Percentiles rank a stretch among this genome's conserved stretches.
These are phyloP conservation scores for Fonsecaea erecta DNA, from an alignment of 2,329 filamentous ascomycete species.

Conservation along the genomic window DNA sequence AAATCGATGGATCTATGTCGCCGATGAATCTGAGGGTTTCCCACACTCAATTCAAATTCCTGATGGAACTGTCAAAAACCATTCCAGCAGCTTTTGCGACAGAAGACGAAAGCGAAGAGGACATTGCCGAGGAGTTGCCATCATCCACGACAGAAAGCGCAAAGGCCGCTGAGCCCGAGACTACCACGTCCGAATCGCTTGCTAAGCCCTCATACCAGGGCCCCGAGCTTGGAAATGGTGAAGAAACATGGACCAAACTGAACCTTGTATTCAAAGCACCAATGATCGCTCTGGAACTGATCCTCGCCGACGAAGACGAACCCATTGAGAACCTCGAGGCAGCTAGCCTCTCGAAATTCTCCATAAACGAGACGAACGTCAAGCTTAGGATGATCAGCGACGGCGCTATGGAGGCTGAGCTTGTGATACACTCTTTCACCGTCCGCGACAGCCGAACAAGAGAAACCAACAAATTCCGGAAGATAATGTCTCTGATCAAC, in stretches of 20 bases:
- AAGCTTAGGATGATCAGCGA: constrained; percentile 95
- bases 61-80: constrained; percentile 83
- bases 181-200: constrained; percentile 52
- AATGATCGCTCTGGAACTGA: constrained; percentile 84
- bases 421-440: constrained; percentile 91
- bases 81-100: constrained; percentile 85
- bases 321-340: constrained; percentile 78
- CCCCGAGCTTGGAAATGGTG: constrained; percentile 71
- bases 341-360: constrained; percentile 90
- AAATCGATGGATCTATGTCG: constrained; percentile 89
- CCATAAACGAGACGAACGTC: constrained; percentile 86
- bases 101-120: constrained; percentile 71
- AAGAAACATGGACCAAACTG: constrained; percentile 85
- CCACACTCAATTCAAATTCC: constrained; percentile 86
- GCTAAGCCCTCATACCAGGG: constrained; percentile 58
- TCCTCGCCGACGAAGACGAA: constrained; percentile 73
- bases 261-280: constrained; percentile 89
- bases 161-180: constrained; percentile 50
- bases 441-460: constrained; percentile 88
- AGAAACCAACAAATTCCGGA: constrained; percentile 93
- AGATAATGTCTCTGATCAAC: constrained; percentile 97
- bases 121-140: constrained; percentile 75
- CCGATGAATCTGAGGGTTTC: constrained; percentile 89
- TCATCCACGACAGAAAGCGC: constrained; percentile 57
- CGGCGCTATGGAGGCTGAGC: constrained; percentile 86